A percentile compares a stretch with the other conserved stretches of the same genome.
These are phyloP conservation scores for Dunaliella primolecta DNA, from an alignment of 139 green algal genomes.

Conservation along the genomic window DNA sequence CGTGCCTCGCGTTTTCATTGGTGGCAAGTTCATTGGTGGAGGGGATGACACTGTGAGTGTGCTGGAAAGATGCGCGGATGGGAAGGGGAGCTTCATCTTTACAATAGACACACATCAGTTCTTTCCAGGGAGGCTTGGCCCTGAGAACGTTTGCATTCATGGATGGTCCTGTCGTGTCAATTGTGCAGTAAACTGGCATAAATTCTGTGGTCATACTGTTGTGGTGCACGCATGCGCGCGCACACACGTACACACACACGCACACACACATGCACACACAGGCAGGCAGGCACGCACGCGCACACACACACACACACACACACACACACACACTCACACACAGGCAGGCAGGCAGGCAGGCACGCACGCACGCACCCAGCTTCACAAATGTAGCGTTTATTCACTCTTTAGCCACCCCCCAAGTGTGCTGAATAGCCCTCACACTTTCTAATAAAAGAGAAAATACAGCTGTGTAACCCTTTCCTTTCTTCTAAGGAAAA, in stretches of 20 bases:
- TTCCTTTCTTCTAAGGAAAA: background rate
- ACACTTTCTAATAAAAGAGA: background rate
- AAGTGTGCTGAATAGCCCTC: too few species aligned
- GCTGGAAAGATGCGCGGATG: background rate
- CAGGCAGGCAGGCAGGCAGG: background rate
- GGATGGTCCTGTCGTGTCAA: too few species aligned
- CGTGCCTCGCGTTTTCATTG: slow-evolving; percentile 66
- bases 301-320: slow-evolving; percentile 12
- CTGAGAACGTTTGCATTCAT: too few species aligned
- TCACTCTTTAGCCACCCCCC: too few species aligned
- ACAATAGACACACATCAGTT: too few species aligned
- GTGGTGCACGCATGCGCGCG: background rate
- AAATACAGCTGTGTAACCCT: background rate
- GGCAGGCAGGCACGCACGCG: background rate
- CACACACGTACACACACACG: background rate
- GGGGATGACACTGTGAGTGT: slow-evolving; percentile 45
- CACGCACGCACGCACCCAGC: background rate
- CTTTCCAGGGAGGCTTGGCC: too few species aligned
- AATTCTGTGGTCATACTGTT: too few species aligned
- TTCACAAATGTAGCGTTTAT: too few species aligned
- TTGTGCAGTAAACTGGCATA: too few species aligned
- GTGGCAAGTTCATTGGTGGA: slow-evolving; percentile 58
- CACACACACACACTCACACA: background rate
- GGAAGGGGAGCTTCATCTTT: too few species aligned
- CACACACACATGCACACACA: background rate